Evolutionary conservation across 2,329 filamentous ascomycete genomes (phyloP).

Genomic region (Colletotrichum tamarilloi): DNA sequence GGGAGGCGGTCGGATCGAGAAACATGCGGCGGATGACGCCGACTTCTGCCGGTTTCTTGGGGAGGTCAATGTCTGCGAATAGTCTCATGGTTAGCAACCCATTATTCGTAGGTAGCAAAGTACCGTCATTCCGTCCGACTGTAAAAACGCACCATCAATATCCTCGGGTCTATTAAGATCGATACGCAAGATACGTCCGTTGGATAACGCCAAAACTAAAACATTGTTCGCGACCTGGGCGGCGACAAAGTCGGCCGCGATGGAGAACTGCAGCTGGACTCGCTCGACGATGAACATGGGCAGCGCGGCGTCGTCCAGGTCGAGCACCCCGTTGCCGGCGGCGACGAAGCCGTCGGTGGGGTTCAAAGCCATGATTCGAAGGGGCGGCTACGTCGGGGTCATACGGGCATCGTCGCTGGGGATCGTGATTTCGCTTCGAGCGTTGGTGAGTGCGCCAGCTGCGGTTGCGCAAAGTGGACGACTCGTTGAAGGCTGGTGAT

Average conservation of each 20-base stretch:
- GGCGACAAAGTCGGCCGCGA: conserved; percentile 95
- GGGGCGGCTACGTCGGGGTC: not conserved
- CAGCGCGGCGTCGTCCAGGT: conserved; percentile 69
- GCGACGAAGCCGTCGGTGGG: conserved; percentile 80
- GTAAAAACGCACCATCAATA: conserved; percentile 77
- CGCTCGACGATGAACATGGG: conserved; percentile 96
- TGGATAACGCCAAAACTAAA: conserved; percentile 89
- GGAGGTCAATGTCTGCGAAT: conserved; percentile 88
- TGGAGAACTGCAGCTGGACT: conserved; percentile 92
- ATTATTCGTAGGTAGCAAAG: conserved; percentile 2
- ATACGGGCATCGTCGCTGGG: conserved; percentile 29
- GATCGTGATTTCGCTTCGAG: conserved; percentile 1
- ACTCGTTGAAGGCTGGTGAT: conserved; percentile 23
- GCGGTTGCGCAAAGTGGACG: conserved; percentile 22
- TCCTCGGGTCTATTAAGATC: conserved; percentile 94
- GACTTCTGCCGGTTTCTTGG: conserved; percentile 90
- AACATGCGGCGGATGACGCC: conserved; percentile 96
- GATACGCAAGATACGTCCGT: conserved; percentile 91
- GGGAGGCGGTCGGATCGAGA: conserved; percentile 95
- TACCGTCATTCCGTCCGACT: conserved; percentile 18
- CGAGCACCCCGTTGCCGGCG: conserved; percentile 68
- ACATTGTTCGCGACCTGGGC: conserved; percentile 98
- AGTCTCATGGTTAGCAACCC: conserved; percentile 23
- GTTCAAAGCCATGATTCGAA: conserved; percentile 72
- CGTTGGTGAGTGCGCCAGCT: conserved; percentile 12